Evolutionary conservation across 1,284 basidiomycete genomes (phyloP), one percentile per base, ranked within the genome.

Genomic region (Malassezia pachydermatis): DNA sequence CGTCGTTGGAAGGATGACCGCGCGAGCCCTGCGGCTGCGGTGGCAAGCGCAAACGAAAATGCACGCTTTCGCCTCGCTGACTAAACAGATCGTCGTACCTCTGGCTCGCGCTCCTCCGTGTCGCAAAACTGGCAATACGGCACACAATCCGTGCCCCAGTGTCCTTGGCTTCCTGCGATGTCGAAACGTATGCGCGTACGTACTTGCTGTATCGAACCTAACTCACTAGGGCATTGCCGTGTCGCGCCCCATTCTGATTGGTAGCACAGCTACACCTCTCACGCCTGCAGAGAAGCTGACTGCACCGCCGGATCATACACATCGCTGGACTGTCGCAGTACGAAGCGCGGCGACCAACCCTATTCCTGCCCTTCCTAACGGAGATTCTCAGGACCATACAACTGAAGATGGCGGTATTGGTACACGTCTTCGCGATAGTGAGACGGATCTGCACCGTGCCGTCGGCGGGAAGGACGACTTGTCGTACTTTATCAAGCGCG

Each of bases 291-390:
- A 95, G 67, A 80, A 81, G 44, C 80, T 82, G 45, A 60, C 73
- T 7, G 66, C 60, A 19, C 48, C 74, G 41, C 78, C 79, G 16
- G 82, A 85, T 65, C 94, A 98, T 68, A 96, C 94, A 2, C 92
- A 98, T 73, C 80, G 81, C 59, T 99, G 94, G 94, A 96, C 90
- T 0, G 83, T 99, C 45, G 90, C 89, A 24, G 80, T 99, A 11
- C 82, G 94, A 3, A 76, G 76, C 10, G 78, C 78, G 0, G 67
- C 74, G 4, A 67, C 67, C 0, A 69, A 76, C 1, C 73, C 75
- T 0, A 72, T 76, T 2, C 73, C 75, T 1, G 70, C 73, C 19
- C 55, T 62, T 27, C 46, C 54, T 29, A 44, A 59, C 10, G 51
- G 58, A 6, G 37, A 23, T 4, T 19, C 27, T 0, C 14, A 28